Conservation (phyloP, 352 stramenopile genomes). For the Phytophthora vignae region DNA sequence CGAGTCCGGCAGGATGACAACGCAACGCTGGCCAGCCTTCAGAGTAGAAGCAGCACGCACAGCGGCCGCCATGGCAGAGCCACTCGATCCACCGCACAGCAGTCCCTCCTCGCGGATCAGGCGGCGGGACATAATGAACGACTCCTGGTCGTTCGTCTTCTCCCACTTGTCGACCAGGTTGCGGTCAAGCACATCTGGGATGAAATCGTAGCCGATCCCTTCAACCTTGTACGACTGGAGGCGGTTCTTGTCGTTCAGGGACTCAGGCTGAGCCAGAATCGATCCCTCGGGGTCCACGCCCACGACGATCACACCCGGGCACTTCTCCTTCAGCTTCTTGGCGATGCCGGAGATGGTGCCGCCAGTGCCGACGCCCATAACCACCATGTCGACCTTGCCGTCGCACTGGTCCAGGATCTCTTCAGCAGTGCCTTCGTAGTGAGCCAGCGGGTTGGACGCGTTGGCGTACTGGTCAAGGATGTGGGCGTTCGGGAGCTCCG, state of each 20-base stretch:
- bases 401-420: slow-evolving; percentile 94
- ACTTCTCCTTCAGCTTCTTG: slow-evolving; percentile 94
- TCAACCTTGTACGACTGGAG: slow-evolving; percentile 93
- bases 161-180: slow-evolving; percentile 93
- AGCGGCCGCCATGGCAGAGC: slow-evolving; percentile 85
- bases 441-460: slow-evolving; percentile 93
- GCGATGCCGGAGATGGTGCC: slow-evolving; percentile 95
- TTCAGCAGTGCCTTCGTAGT: slow-evolving; percentile 95
- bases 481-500: slow-evolving; percentile 93
- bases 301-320: slow-evolving; percentile 86
- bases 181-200: slow-evolving; percentile 94
- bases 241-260: slow-evolving; percentile 92
- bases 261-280: slow-evolving; percentile 93
- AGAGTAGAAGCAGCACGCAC: slow-evolving; percentile 85
- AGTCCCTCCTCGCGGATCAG: slow-evolving; percentile 96
- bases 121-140: slow-evolving; percentile 93
- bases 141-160: slow-evolving; percentile 95
- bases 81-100: slow-evolving; percentile 94
- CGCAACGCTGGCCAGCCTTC: slow-evolving; percentile 90
- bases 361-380: slow-evolving; percentile 94
- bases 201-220: slow-evolving; percentile 98
- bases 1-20: slow-evolving; percentile 95
- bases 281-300: slow-evolving; percentile 92
- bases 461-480: slow-evolving; percentile 98
- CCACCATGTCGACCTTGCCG: slow-evolving; percentile 95